Evolutionary conservation across 805 yeast genomes (phyloP).

Genomic region (Saturnispora serradocipensis): DNA sequence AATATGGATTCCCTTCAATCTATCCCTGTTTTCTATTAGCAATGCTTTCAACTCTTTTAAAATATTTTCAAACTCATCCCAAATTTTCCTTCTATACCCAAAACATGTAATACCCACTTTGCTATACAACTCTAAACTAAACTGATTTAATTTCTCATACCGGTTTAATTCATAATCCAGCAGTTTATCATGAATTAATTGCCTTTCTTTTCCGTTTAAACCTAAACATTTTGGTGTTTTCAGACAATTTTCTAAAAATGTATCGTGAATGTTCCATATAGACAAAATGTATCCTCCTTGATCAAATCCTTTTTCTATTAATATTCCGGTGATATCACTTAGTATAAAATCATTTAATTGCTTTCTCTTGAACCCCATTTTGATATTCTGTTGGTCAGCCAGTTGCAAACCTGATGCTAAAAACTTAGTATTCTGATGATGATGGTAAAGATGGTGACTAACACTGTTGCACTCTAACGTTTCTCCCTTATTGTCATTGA

Average conservation of each 20-base stretch:
- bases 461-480: neutral
- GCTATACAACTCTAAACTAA: neutral
- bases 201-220: neutral
- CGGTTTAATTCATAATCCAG: conserved; percentile 6
- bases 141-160: conserved; percentile 7
- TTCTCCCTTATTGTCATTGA: neutral
- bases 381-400: neutral
- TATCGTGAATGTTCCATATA: conserved; percentile 51
- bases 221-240: neutral
- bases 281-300: conserved; percentile 31
- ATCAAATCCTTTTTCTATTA: conserved; percentile 40
- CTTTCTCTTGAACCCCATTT: neutral
- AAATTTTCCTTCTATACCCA: conserved; percentile 2
- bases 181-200: conserved; percentile 2
- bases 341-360: conserved; percentile 21
- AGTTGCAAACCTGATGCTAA: neutral
- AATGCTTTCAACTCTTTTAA: neutral
- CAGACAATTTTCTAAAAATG: conserved; percentile 21
- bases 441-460: neutral
- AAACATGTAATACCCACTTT: conserved; percentile 1
- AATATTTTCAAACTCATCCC: conserved; percentile 2
- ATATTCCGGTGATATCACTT: conserved; percentile 51
- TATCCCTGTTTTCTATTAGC: neutral
- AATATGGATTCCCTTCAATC: neutral
- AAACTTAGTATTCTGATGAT: neutral